Evolutionary conservation across 1,139 yeast genomes (phyloP).

Genomic region (Magnusiomyces clavatus): DNA sequence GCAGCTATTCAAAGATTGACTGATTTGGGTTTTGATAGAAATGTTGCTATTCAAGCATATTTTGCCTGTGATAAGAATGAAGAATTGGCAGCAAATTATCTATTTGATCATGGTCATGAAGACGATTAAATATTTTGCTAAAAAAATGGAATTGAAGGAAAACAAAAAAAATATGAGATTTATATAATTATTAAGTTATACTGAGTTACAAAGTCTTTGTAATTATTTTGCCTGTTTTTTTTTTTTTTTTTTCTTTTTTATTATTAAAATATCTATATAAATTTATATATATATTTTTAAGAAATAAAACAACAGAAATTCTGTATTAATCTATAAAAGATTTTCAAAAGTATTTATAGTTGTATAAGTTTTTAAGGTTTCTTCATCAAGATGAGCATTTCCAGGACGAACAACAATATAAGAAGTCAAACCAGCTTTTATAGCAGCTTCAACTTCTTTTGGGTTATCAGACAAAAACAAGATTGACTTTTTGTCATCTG

Average conservation of each 20-base stretch:
- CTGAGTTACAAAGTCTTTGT: too few species aligned
- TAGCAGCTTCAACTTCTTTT: constrained; percentile 52
- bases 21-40: constrained; percentile 87
- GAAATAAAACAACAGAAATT: too few species aligned
- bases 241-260: too few species aligned
- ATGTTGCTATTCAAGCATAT: constrained; percentile 84
- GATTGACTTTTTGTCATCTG: constrained; percentile 31
- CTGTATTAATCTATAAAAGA: constrained; percentile 8
- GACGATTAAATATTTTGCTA: constrained; percentile 19
- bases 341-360: constrained; percentile 10
- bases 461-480: constrained; percentile 65
- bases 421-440: constrained; percentile 53
- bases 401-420: constrained; percentile 67
- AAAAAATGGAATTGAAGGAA: too few species aligned
- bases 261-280: too few species aligned
- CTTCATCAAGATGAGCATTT: constrained; percentile 43
- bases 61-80: constrained; percentile 98
- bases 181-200: too few species aligned
- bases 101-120: constrained; percentile 45
- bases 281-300: too few species aligned
- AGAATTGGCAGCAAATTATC: constrained; percentile 88
- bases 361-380: constrained; percentile 10
- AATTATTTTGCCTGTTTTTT: too few species aligned
- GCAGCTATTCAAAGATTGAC: constrained; percentile 81
- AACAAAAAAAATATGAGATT: too few species aligned